Evolutionary conservation across 2,329 filamentous ascomycete genomes (phyloP).

Genomic region (Colletotrichum costaricense): DNA sequence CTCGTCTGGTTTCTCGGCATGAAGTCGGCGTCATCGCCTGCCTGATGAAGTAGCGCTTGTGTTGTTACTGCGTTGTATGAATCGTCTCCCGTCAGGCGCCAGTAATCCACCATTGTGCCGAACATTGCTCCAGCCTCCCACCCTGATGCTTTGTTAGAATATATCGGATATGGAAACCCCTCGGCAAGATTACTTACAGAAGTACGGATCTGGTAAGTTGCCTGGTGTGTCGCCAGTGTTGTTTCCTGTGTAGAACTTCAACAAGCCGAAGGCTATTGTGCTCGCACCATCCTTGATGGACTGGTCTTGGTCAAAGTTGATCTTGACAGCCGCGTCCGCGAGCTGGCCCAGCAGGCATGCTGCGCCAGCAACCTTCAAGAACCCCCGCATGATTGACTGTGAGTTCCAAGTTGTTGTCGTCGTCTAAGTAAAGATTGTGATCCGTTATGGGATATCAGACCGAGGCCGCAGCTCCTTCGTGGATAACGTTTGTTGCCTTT

Average conservation of each 20-base stretch:
- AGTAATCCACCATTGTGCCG: constrained; percentile 78
- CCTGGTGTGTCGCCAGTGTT: constrained; percentile 68
- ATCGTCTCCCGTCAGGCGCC: constrained; percentile 74
- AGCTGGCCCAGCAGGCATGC: constrained; percentile 29
- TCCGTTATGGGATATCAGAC: neutral
- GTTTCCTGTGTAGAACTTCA: constrained; percentile 62
- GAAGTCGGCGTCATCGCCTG: constrained; percentile 68
- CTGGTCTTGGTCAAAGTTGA: constrained; percentile 31
- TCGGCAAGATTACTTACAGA: constrained; percentile 64
- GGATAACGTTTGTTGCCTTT: neutral
- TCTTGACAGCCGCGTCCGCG: constrained; percentile 10
- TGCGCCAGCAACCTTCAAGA: constrained; percentile 24
- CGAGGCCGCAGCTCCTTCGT: neutral
- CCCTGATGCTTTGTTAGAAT: constrained; percentile 60
- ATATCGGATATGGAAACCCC: constrained; percentile 58
- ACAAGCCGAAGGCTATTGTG: constrained; percentile 50
- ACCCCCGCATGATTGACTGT: constrained; percentile 10
- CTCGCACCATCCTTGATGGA: constrained; percentile 52
- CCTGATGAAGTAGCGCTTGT: constrained; percentile 71
- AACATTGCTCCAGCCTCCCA: constrained; percentile 82
- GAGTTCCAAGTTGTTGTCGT: neutral
- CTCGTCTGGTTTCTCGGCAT: constrained; percentile 75
- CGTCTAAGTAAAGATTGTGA: neutral
- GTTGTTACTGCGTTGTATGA: constrained; percentile 71
- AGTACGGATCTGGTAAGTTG: constrained; percentile 71